Percentiles rank a stretch among this genome's conserved stretches.
Evolutionary conservation across 768 basidiomycete genomes (phyloP).

Genomic region (Phlebiopsis gigantea): DNA sequence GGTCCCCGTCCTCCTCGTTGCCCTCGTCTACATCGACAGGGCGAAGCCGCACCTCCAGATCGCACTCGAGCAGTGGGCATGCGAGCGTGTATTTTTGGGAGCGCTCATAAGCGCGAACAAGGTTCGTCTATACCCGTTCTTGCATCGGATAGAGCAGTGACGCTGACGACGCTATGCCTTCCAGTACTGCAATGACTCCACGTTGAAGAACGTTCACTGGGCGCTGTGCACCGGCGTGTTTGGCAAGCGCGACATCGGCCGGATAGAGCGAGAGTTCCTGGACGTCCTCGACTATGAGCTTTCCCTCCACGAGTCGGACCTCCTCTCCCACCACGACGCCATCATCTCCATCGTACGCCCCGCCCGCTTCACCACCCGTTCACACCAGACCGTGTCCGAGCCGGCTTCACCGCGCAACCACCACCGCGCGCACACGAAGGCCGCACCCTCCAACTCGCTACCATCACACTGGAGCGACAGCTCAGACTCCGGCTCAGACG

Average conservation of each 20-base stretch:
- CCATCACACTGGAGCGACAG: slow-evolving; percentile 21
- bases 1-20: slow-evolving; percentile 59
- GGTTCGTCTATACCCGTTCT: slow-evolving; percentile 35
- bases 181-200: slow-evolving; percentile 83
- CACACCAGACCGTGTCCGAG: slow-evolving; percentile 3
- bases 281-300: slow-evolving; percentile 77
- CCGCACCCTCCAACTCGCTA: not conserved
- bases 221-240: slow-evolving; percentile 80
- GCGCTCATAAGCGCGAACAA: slow-evolving; percentile 86
- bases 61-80: slow-evolving; percentile 78
- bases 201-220: slow-evolving; percentile 90
- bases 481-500: slow-evolving; percentile 21
- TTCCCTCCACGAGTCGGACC: slow-evolving; percentile 55
- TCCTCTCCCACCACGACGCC: slow-evolving; percentile 42
- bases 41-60: slow-evolving; percentile 78
- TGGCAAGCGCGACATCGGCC: slow-evolving; percentile 73
- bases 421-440: not conserved
- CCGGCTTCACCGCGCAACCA: slow-evolving; percentile 7
- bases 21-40: slow-evolving; percentile 73
- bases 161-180: slow-evolving; percentile 1
- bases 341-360: slow-evolving; percentile 27
- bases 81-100: slow-evolving; percentile 88
- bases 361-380: slow-evolving; percentile 19
- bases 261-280: slow-evolving; percentile 79
- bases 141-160: slow-evolving; percentile 5